phyloP scores from a whole-genome alignment of 2,329 filamentous ascomycete genomes.

The Monosporascus sp. region DNA sequence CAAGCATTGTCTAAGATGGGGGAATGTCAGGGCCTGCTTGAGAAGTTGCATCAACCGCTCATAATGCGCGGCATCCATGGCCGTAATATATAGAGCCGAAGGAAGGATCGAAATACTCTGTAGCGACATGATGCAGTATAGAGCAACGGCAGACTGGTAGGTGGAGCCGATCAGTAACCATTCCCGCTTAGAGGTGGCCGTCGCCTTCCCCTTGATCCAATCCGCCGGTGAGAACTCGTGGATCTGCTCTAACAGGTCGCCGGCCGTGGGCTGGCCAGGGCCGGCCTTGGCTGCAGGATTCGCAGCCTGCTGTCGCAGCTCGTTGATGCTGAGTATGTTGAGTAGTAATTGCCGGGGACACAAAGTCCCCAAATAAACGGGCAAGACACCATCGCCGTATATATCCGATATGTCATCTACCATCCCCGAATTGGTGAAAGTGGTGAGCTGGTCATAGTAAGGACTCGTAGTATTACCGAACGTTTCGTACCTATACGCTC shows the following conservation, averaged over 20 bases:
- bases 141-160: conserved; percentile 24
- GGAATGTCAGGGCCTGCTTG: conserved; percentile 9
- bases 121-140: conserved; percentile 22
- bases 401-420: conserved; percentile 16
- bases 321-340: conserved; percentile 23
- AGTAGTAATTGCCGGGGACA: conserved; percentile 21
- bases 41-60: conserved; percentile 18
- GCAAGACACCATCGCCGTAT: conserved; percentile 7
- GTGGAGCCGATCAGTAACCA: conserved; percentile 25
- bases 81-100: conserved; percentile 2
- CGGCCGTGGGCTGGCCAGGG: conserved; percentile 4
- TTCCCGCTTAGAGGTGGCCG: conserved; percentile 10
- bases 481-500: conserved; percentile 17
- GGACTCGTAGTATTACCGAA: conserved; percentile 29
- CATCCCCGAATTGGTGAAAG: conserved; percentile 13
- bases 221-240: conserved; percentile 21
- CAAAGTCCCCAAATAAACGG: conserved; percentile 14
- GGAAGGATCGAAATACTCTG: conserved; percentile 22
- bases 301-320: conserved; percentile 17
- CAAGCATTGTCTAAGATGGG: conserved; percentile 16
- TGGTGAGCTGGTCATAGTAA: conserved; percentile 15
- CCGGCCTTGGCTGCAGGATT: background rate
- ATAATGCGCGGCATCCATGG: conserved; percentile 5
- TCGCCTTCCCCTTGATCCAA: conserved; percentile 17
- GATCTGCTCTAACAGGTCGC: conserved; percentile 16